These are phyloP conservation scores for Mrakia frigida DNA, from an alignment of 768 basidiomycete species.

Conservation along the genomic window DNA sequence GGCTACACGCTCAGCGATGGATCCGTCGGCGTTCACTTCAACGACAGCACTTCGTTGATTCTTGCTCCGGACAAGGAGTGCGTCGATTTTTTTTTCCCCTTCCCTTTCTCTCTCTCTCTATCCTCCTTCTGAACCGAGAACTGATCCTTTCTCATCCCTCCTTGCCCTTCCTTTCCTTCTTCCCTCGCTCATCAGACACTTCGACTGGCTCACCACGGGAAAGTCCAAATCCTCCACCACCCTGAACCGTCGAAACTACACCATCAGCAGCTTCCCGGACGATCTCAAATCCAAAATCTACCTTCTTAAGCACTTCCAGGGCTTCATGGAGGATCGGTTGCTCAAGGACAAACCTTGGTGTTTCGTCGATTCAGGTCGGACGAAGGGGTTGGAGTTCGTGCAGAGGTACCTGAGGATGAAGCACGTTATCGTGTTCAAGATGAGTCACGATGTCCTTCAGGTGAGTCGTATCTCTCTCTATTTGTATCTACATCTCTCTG, in stretches of 20 bases:
- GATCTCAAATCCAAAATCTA: conserved; percentile 79
- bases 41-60: conserved; percentile 83
- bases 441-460: conserved; percentile 94
- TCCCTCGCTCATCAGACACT: conserved; percentile 55
- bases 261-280: conserved; percentile 65
- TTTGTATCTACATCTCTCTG: not conserved
- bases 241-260: conserved; percentile 42
- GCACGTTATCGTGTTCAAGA: conserved; percentile 90
- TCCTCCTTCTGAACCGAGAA: too few species aligned
- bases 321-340: conserved; percentile 86
- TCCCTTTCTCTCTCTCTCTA: too few species aligned
- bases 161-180: not conserved
- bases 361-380: conserved; percentile 61
- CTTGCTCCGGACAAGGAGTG: conserved; percentile 81
- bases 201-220: conserved; percentile 77
- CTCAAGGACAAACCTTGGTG: conserved; percentile 80
- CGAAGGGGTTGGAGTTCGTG: conserved; percentile 88
- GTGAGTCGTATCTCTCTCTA: conserved; percentile 48
- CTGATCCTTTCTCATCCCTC: not conserved
- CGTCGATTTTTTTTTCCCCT: too few species aligned
- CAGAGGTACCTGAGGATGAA: conserved; percentile 95
- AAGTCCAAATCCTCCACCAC: conserved; percentile 58
- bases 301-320: conserved; percentile 86
- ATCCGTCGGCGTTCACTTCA: conserved; percentile 90
- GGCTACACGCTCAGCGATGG: conserved; percentile 95